Evolutionary conservation across 768 basidiomycete species (phyloP).

Genomic region (Kwoniella bestiolae): DNA sequence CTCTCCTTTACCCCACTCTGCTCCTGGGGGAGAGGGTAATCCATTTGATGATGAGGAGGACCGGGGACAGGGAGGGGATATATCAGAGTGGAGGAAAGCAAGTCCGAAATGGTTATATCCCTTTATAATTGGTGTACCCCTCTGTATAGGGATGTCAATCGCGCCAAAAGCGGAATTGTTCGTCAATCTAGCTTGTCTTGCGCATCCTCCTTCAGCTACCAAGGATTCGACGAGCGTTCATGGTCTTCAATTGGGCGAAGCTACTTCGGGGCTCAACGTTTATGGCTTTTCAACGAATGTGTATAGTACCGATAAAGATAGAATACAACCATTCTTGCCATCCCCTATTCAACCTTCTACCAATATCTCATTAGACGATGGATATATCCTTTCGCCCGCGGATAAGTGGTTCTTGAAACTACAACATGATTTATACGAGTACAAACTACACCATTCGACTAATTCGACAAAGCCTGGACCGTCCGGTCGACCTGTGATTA

Average conservation of each 20-base stretch:
- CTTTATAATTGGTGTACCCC: slow-evolving; percentile 44
- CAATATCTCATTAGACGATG: neutral
- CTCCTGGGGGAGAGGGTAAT: neutral
- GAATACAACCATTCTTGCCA: neutral
- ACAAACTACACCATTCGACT: slow-evolving; percentile 10
- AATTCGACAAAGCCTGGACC: neutral
- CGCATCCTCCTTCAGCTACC: slow-evolving; percentile 46
- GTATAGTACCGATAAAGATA: too few species aligned
- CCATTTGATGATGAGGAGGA: neutral
- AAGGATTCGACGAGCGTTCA: slow-evolving; percentile 1
- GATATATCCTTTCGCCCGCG: slow-evolving; percentile 28
- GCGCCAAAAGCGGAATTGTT: slow-evolving; percentile 52
- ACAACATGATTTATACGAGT: slow-evolving; percentile 48
- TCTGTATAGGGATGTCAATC: slow-evolving; percentile 49
- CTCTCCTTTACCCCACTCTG: neutral
- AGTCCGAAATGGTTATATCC: slow-evolving; percentile 47
- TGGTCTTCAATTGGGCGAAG: too few species aligned
- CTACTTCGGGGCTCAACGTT: too few species aligned
- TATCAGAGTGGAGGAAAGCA: slow-evolving; percentile 47
- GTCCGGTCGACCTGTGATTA: neutral
- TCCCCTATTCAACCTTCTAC: neutral
- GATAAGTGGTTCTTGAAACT: slow-evolving; percentile 48
- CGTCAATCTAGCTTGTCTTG: slow-evolving; percentile 55
- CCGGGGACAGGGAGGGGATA: too few species aligned
- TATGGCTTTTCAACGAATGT: too few species aligned